These are phyloP conservation scores for Mycena leptocephala DNA, from an alignment of 768 basidiomycete species.

Conservation along the genomic window DNA sequence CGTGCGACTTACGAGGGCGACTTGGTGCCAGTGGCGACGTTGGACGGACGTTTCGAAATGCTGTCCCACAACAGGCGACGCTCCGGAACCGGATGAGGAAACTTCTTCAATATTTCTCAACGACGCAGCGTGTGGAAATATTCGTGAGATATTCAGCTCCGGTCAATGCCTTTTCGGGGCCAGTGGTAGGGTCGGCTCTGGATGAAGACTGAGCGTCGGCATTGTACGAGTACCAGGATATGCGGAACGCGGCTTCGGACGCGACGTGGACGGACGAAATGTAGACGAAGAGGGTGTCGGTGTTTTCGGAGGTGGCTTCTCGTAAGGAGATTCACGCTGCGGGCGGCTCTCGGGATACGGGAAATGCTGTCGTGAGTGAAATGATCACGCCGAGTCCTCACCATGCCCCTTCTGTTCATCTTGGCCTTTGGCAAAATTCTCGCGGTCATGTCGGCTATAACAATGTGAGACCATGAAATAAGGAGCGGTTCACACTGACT, in stretches of 20 bases:
- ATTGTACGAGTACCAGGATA: not conserved
- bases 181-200: too few relatives aligned
- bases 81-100: not conserved
- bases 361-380: not conserved
- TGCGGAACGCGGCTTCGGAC: not conserved
- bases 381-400: too few relatives aligned
- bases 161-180: not conserved
- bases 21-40: too few relatives aligned
- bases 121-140: not conserved
- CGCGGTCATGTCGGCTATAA: too few relatives aligned
- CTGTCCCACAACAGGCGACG: not conserved
- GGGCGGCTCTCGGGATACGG: not conserved
- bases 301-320: not conserved
- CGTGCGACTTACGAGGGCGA: not conserved
- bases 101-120: not conserved
- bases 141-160: not conserved
- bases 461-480: too few relatives aligned
- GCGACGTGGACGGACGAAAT: not conserved
- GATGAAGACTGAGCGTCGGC: not conserved
- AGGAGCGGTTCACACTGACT: too few relatives aligned
- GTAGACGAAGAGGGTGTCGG: not conserved
- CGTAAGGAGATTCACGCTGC: not conserved
- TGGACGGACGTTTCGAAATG: not conserved
- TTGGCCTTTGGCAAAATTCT: too few relatives aligned
- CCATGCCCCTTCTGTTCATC: too few relatives aligned